Base-by-base conservation (phyloP, 805 yeast species). In the Candida easanensis region DNA sequence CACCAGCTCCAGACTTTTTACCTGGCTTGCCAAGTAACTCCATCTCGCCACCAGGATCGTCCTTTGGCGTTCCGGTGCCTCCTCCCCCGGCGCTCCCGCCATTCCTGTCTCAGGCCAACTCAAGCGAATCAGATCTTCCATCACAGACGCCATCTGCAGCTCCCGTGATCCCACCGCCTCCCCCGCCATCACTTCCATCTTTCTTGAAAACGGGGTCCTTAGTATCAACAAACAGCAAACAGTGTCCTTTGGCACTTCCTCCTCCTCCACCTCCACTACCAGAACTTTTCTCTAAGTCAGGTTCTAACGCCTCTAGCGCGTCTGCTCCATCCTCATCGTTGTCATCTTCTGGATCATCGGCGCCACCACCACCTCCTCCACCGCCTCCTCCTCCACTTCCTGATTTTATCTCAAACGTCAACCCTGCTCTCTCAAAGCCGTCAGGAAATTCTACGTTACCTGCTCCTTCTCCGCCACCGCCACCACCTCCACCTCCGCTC, bases 161-260 rank as follows among this genome's bases (percentile, higher is more conserved):
- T 28, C 19, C 26, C 17, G 19, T 13, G 30, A 26, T 26, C 23
- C 43, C 39, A 3, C 68, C 69, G 3, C 69, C 73, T 7, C 65
- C 66, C 9, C 66, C 69, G 15, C 63, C 65, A 9, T 57, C 66
- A 6, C 50, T 62, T 30, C 63, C 67, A 9, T 41, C 38, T 2
- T 41, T 42, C 23, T 30, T 21, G 22, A 18, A 17, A n/a, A n/a
- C n/a, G n/a, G n/a, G n/a, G n/a, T n/a, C n/a, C n/a, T n/a, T n/a
- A n/a, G n/a, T n/a, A n/a, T n/a, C n/a, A n/a, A n/a, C n/a, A n/a
- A n/a, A n/a, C n/a, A n/a, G n/a, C n/a, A n/a, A n/a, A n/a, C n/a
- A n/a, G n/a, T n/a, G n/a, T n/a, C n/a, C n/a, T n/a, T 9, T n/a
- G 15, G 15, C 16, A 27, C 31, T 23, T 18, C 38, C n/a, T 36